Conservation (phyloP, 2,329 filamentous ascomycete species). For the Tympanopsis confertula region DNA sequence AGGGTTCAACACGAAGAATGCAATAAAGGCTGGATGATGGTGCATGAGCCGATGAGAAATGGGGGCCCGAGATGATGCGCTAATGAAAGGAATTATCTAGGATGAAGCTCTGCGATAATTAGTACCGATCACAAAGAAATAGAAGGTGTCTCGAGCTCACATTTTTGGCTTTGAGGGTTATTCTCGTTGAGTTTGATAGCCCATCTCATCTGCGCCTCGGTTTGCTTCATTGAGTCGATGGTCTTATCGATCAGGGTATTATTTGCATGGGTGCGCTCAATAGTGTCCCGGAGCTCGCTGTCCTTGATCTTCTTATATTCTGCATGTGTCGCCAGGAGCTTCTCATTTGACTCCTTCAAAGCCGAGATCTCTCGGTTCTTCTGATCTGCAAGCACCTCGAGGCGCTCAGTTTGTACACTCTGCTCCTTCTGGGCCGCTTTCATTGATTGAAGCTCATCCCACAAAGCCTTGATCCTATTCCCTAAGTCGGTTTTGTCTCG, state of each 20-base stretch:
- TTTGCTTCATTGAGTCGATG: conserved; percentile 24
- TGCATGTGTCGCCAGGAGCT: conserved; percentile 17
- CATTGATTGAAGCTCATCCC: neutral
- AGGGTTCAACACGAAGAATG: too few relatives aligned
- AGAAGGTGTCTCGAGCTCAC: too few relatives aligned
- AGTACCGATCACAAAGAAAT: too few relatives aligned
- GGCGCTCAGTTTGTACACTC: neutral
- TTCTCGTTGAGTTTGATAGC: conserved; percentile 27
- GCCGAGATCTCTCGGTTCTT: neutral
- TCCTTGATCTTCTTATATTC: conserved; percentile 23
- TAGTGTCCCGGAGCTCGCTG: conserved; percentile 21
- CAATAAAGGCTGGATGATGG: too few relatives aligned
- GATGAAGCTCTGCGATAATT: too few relatives aligned
- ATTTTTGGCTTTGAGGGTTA: too few relatives aligned
- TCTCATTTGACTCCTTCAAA: conserved; percentile 3
- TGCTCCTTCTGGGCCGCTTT: neutral
- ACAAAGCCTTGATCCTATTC: conserved; percentile 20
- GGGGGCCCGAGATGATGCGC: too few relatives aligned
- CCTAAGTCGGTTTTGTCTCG: conserved; percentile 25
- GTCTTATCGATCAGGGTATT: conserved; percentile 19
- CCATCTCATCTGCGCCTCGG: conserved; percentile 32
- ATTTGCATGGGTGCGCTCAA: conserved; percentile 15
- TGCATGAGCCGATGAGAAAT: too few relatives aligned
- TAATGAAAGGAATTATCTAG: too few relatives aligned
- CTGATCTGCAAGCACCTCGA: neutral